Evolutionary conservation across 2,329 filamentous ascomycete species (phyloP), one percentile per base, ranked within the genome.

Genomic region (Phaeosphaeriaceae sp.): DNA sequence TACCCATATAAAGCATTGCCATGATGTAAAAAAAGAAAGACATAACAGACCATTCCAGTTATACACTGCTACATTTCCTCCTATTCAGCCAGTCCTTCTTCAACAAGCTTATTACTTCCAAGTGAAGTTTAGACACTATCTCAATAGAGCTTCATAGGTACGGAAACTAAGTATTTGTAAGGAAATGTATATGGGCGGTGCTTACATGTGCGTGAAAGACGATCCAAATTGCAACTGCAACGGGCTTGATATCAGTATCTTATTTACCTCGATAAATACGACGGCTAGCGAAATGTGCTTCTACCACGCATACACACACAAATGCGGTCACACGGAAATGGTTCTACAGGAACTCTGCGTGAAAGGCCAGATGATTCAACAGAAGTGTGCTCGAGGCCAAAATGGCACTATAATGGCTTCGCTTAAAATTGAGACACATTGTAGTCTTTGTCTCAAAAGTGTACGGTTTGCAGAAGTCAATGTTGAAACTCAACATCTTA

Each of bases 271-370:
- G 12, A 15, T 18, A 20, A 9, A 1, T 8, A 42, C n/a, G 8
- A 15, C 26, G 12, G 4, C 0, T 15, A 26, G n/a, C 46, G 60
- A 26, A n/a, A 79, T 79, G 77, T 78, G 76, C 67, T 76, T 71
- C 62, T 79, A 77, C 64, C 77, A 79, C 63, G 77, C 76, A 39
- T 77, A 79, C 67, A 71, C 66, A 3, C 72, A 79, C 65, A 61
- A 65, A 12, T 79, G 77, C 61, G 76, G 76, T 36, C 77, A 79
- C 60, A 76, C 74, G 13, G 65, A 70, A 47, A 77, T 70, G 58
- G 48, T 70, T 9, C 63, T 72, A 45, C 61, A 65, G 28, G 56
- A 66, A 38, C 52, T 67, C 17, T 72, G 68, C 20, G 29, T 58
- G 2, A 62, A 60, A 15, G 67, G 61, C 4, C 66, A 70, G 18